Base-by-base conservation (phyloP, 176 grass and related monocot species). In the Calamus simplicifolius region DNA sequence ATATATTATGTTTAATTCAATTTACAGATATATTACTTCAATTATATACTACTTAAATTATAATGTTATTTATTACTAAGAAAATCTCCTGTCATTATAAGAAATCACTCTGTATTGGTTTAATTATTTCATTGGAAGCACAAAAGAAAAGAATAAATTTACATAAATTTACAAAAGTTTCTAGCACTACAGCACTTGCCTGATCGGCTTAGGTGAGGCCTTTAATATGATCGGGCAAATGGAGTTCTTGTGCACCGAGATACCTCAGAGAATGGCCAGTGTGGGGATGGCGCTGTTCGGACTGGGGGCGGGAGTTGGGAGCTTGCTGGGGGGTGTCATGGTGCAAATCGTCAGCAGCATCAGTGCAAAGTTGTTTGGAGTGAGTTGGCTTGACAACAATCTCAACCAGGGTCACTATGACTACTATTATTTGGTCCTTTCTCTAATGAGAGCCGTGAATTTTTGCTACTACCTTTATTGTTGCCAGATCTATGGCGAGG, bases 221-320 rank as follows among this genome's bases (percentile, higher is more conserved):
- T 70, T 89, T 25, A 77, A 54, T 30, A 49, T 81, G 0, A 89
- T 89, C 52, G 77, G 81, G 29, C 73, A 84, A 57, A 66, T 89
- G 19, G 77, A 89, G 53, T 89, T 89, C 73, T 89, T 73, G 69
- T 84, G 84, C 77, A 74, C 70, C 14, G 77, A 89, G 66, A 49
- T 84, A 50, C 80, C 85, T 60, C 80, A 74, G 73, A 83, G 73
- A 69, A 80, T 89, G 76, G 69, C 66, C 38, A 89, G 81, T 81
- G 67, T 84, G 30, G 73, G 69, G 56, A 58, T 89, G 61, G 56
- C 85, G 50, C 77, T 84, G 77, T 35, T 89, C 29, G 55, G 76
- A 52, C 25, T 72, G 1, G 68, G 68, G 0, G 2, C 4, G 3
- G 62, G 73, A 3, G 19, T 76, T 17, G 51, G 62, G 0, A 48